Conservation (phyloP, 129 eudicot species). For the Ambrosia trifida region DNA sequence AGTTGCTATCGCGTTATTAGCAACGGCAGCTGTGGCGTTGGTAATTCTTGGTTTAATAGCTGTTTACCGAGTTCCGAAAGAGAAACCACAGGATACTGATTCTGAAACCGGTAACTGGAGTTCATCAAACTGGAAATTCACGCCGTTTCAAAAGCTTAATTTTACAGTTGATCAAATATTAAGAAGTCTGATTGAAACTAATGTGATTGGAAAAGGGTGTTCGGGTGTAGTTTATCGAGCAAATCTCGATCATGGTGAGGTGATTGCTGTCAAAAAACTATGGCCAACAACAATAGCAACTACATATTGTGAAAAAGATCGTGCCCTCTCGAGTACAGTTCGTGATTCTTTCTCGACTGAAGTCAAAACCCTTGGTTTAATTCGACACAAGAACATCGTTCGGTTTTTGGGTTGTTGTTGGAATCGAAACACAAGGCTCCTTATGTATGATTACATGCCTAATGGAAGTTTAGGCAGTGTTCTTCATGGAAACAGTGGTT, state of each 20-base stretch:
- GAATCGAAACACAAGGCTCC: conserved; percentile 80
- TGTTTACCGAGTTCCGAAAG: conserved; percentile 50
- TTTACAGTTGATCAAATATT: conserved; percentile 76
- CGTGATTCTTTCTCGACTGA: conserved; percentile 94
- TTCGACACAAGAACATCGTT: conserved; percentile 91
- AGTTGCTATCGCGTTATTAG: conserved; percentile 60
- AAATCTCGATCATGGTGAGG: conserved; percentile 71
- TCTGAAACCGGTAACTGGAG: conserved; percentile 66
- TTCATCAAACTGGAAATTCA: conserved; percentile 67
- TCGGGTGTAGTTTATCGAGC: conserved; percentile 95
- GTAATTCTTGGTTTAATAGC: conserved; percentile 68
- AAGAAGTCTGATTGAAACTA: conserved; percentile 66
- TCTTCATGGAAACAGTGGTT: conserved; percentile 69
- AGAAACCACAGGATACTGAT: conserved; percentile 47
- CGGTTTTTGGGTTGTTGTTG: conserved; percentile 91
- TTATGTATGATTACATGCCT: conserved; percentile 97
- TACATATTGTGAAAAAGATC: conserved; percentile 37
- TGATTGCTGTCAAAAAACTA: conserved; percentile 84
- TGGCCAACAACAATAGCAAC: conserved; percentile 63
- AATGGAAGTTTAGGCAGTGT: conserved; percentile 93
- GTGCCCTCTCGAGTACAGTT: conserved; percentile 41
- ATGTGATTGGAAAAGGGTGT: conserved; percentile 94
- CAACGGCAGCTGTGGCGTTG: conserved; percentile 44
- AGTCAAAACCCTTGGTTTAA: conserved; percentile 85
- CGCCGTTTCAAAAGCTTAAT: conserved; percentile 88